Evolutionary conservation across 192 early-diverging fungal genomes (phyloP).

Genomic region (Pecoramyces ruminantium): DNA sequence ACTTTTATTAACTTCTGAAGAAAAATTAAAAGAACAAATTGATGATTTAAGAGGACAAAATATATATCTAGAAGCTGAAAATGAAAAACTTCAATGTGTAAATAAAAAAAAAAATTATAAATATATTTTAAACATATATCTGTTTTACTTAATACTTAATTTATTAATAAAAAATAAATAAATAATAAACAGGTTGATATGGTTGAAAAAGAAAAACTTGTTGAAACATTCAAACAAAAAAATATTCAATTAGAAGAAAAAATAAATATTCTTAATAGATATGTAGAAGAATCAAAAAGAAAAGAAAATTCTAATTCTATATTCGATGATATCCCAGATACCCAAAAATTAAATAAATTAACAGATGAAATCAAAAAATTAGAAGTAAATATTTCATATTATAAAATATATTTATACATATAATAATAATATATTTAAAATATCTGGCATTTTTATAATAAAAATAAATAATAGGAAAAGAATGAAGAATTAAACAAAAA

Average conservation of each 20-base stretch:
- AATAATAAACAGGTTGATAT: background rate
- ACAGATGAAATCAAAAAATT: background rate
- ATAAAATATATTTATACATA: no score
- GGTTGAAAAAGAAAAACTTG: background rate
- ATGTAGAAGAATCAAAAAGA: background rate
- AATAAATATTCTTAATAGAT: background rate
- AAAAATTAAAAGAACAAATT: background rate
- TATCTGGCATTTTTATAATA: no score
- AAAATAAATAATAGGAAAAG: no score
- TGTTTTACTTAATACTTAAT: no score
- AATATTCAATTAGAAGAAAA: background rate
- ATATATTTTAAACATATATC: no score
- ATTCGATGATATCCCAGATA: background rate
- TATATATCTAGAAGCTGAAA: background rate
- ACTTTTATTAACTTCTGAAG: background rate
- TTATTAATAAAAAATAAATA: no score
- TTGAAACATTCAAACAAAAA: background rate
- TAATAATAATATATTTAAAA: no score
- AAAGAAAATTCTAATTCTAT: background rate
- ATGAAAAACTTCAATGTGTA: background rate
- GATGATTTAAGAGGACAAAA: background rate
- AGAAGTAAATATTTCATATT: background rate
- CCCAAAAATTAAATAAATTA: background rate
- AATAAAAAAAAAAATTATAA: background rate
- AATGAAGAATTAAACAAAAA: background rate